phyloP scores from a whole-genome alignment of 805 yeast species.

The Yarrowia osloensis region DNA sequence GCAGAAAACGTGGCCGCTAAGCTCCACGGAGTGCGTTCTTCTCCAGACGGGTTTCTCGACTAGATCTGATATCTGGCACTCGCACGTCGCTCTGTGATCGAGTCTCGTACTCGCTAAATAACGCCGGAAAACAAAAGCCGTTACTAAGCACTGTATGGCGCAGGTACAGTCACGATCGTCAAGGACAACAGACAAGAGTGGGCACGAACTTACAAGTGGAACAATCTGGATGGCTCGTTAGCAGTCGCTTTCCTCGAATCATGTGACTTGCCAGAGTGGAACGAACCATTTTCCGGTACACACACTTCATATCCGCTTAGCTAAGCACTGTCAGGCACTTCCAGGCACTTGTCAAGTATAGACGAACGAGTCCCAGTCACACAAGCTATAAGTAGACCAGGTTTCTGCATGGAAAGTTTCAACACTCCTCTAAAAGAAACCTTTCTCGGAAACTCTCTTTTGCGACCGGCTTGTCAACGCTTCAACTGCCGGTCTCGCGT shows the following conservation, averaged over 20 bases:
- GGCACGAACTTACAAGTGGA: background rate
- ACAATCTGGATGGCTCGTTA: too few species aligned
- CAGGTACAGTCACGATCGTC: slow-evolving; percentile 9
- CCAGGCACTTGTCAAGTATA: too few species aligned
- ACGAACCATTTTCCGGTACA: too few species aligned
- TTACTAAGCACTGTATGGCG: slow-evolving; percentile 11
- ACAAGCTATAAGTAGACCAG: too few species aligned
- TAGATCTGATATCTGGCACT: too few species aligned
- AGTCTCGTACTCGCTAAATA: slow-evolving; percentile 1
- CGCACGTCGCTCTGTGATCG: background rate
- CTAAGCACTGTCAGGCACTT: too few species aligned
- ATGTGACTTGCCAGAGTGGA: too few species aligned
- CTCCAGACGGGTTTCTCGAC: too few species aligned
- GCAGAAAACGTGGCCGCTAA: background rate
- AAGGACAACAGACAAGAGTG: background rate
- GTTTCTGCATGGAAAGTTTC: slow-evolving; percentile 20
- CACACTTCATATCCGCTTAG: too few species aligned
- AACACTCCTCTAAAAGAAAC: background rate
- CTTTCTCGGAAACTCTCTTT: background rate
- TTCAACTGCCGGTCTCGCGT: too few species aligned
- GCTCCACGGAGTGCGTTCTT: background rate
- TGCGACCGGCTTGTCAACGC: background rate
- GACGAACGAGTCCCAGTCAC: too few species aligned
- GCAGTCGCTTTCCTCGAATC: too few species aligned
- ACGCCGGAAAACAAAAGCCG: background rate